phyloP scores from a whole-genome alignment of 1,284 basidiomycete genomes.

The Apiotrichum porosum region DNA sequence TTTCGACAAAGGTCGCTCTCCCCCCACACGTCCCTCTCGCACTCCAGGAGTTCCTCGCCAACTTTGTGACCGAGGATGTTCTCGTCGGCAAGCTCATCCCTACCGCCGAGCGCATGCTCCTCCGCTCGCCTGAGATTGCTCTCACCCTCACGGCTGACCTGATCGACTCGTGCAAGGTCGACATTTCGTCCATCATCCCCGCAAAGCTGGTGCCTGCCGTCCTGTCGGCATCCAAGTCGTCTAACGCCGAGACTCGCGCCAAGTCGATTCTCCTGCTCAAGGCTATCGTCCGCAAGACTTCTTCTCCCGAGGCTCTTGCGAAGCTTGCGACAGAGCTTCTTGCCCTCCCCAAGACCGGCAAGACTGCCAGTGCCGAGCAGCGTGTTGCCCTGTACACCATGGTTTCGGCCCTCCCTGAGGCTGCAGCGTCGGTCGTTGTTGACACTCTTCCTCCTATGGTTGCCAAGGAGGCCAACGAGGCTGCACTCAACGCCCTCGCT shows the following conservation, averaged over 20 bases:
- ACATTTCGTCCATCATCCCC: slow-evolving; percentile 57
- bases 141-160: slow-evolving; percentile 38
- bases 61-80: slow-evolving; percentile 29
- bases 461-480: slow-evolving; percentile 70
- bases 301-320: slow-evolving; percentile 37
- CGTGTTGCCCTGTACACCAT: slow-evolving; percentile 75
- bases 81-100: slow-evolving; percentile 40
- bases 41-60: slow-evolving; percentile 30
- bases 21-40: slow-evolving; percentile 27
- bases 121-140: slow-evolving; percentile 43
- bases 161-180: slow-evolving; percentile 43
- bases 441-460: slow-evolving; percentile 59
- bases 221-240: slow-evolving; percentile 71
- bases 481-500: slow-evolving; percentile 57
- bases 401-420: slow-evolving; percentile 58
- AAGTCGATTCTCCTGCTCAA: slow-evolving; percentile 62
- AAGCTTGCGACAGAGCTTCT: slow-evolving; percentile 63
- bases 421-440: slow-evolving; percentile 57
- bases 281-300: slow-evolving; percentile 51
- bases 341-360: slow-evolving; percentile 68
- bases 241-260: slow-evolving; percentile 60
- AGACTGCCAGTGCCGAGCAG: slow-evolving; percentile 80
- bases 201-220: slow-evolving; percentile 62
- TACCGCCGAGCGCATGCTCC: slow-evolving; percentile 42
- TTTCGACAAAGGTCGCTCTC: slow-evolving; percentile 37